phyloP scores from a whole-genome alignment of 192 early-diverging fungal species.

The Endogone sp. region DNA sequence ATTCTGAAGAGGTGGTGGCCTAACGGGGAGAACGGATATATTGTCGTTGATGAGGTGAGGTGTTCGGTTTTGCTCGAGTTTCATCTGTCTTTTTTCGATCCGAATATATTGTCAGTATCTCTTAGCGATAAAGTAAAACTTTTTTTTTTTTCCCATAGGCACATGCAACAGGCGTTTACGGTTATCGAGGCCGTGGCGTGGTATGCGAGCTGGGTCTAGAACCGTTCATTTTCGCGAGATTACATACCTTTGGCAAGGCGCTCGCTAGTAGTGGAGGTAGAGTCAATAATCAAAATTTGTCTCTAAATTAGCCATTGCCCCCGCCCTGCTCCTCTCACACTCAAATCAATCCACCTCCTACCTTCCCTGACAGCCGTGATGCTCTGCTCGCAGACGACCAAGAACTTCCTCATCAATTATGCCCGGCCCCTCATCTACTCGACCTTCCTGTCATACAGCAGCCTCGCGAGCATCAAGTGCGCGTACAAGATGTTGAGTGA shows the following conservation, averaged over 20 bases:
- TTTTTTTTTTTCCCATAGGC: too few relatives aligned
- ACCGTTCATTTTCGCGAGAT: constrained; percentile 61
- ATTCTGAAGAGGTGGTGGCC: constrained; percentile 36
- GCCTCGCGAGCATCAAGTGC: constrained; percentile 59
- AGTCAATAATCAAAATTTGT: background rate
- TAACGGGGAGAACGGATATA: constrained; percentile 44
- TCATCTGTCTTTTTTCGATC: background rate
- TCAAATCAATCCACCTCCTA: background rate
- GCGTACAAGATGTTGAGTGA: constrained; percentile 59
- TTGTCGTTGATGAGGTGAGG: constrained; percentile 78
- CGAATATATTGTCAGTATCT: constrained; percentile 7
- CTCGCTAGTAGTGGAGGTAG: constrained; percentile 75
- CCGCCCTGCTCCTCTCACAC: too few relatives aligned
- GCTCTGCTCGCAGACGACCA: constrained; percentile 54
- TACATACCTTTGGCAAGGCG: constrained; percentile 85
- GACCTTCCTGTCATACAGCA: constrained; percentile 67
- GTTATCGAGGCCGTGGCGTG: constrained; percentile 62
- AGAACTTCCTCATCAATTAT: constrained; percentile 78
- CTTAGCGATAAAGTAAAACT: constrained; percentile 3
- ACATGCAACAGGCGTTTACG: constrained; percentile 78
- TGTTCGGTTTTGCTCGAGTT: constrained; percentile 7
- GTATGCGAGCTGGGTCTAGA: constrained; percentile 61
- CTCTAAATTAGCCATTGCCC: too few relatives aligned
- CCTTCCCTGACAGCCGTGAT: constrained; percentile 57
- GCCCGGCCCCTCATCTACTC: constrained; percentile 78